Percentiles rank a stretch among this genome's conserved stretches.
These are phyloP conservation scores for Ascodesmis nigricans DNA, from an alignment of 495 filamentous ascomycete species.

Conservation along the genomic window DNA sequence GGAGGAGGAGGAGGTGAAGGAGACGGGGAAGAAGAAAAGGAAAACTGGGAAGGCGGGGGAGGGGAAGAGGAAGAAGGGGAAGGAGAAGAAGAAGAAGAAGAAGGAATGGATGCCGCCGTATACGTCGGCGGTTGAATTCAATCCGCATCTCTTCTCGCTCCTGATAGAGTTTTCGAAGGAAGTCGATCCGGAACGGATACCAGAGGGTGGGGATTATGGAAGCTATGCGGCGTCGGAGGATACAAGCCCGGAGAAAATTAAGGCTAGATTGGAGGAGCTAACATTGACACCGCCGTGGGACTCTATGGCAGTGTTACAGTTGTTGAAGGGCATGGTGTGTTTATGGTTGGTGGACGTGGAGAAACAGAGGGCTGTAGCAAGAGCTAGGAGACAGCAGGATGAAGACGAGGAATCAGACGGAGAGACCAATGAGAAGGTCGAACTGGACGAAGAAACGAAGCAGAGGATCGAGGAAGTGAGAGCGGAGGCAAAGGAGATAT, in stretches of 20 bases:
- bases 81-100: not conserved
- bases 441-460: not conserved
- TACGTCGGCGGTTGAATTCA: slow-evolving; percentile 12
- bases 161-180: slow-evolving; percentile 3
- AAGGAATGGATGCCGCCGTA: not conserved
- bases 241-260: slow-evolving; percentile 24
- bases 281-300: slow-evolving; percentile 22
- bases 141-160: slow-evolving; percentile 9
- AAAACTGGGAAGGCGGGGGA: not conserved
- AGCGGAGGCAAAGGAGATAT: slow-evolving; percentile 9
- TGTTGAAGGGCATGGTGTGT: slow-evolving; percentile 16
- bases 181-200: not conserved
- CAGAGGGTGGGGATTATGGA: not conserved
- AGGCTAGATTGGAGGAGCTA: slow-evolving; percentile 35
- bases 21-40: not conserved
- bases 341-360: slow-evolving; percentile 17
- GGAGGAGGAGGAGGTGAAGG: not conserved
- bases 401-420: too few species aligned
- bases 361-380: not conserved
- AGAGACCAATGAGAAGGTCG: not conserved
- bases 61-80: not conserved
- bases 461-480: slow-evolving; percentile 2
- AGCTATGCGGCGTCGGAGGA: not conserved
- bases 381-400: not conserved
- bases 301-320: slow-evolving; percentile 9